Percentiles rank a stretch among this genome's conserved stretches.
phyloP scores from a whole-genome alignment of 129 eudicot genomes.

The Solidago caesia region DNA sequence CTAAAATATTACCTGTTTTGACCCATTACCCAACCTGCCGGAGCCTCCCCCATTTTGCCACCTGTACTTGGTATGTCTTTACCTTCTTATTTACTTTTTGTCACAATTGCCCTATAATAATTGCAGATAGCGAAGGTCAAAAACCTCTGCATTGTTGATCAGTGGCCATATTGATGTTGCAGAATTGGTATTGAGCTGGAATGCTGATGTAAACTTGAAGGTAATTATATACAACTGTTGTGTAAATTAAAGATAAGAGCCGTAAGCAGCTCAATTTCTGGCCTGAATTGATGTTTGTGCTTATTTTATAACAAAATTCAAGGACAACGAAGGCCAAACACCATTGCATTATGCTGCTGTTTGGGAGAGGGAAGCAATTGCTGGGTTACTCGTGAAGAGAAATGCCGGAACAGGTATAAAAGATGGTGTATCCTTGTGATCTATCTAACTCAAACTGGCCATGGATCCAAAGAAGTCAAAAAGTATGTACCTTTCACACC shows the following conservation, averaged over 20 bases:
- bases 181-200: conserved; percentile 47
- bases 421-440: conserved; percentile 53
- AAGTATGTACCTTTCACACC: no score
- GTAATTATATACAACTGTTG: conserved; percentile 26
- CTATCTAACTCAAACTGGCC: conserved; percentile 63
- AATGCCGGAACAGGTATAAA: conserved; percentile 42
- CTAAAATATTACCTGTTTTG: no score
- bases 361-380: conserved; percentile 54
- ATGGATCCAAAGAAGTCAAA: conserved; percentile 62
- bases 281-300: conserved; percentile 4
- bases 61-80: neutral
- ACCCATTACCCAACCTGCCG: no score
- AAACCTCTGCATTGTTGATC: conserved; percentile 78
- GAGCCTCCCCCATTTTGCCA: no score
- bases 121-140: conserved; percentile 85
- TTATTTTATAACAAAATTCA: neutral
- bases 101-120: conserved; percentile 5
- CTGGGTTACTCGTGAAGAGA: conserved; percentile 58
- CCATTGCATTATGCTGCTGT: conserved; percentile 73
- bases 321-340: conserved; percentile 79
- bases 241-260: neutral
- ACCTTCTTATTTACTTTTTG: neutral
- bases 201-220: conserved; percentile 75
- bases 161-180: conserved; percentile 61
- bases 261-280: conserved; percentile 2